Evolutionary conservation across 257 asterid species (phyloP), one percentile per base, ranked within the genome.

Genomic region (Nicotiana paniculata): DNA sequence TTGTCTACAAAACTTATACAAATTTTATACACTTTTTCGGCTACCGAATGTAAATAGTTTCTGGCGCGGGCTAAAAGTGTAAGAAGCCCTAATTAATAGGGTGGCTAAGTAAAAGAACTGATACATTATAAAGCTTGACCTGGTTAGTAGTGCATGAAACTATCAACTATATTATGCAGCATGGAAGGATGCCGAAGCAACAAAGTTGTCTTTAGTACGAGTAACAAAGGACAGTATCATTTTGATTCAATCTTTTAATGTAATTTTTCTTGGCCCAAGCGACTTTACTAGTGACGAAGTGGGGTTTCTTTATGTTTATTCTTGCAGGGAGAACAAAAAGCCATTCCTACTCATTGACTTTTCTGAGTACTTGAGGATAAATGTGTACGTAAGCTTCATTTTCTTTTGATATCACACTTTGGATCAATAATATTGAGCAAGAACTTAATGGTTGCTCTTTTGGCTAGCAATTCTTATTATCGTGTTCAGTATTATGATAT

Each of bases 341-440:
- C 98, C 98, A 64, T 91, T 77, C 88, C 97, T 93, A 84, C 98
- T 93, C 62, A 93, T 93, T 85, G 98, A 93, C 87, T 93, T 93
- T 88, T 93, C 98, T 26, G 98, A 93, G 88, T 82, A 91, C 82
- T 90, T 93, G 82, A 82, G 94, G 89, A 85, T 92, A 85, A 93
- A 92, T 80, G 98, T 93, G 97, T 93, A 90, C 33, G 95, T 85
- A 62, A 83, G 82, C 66, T 80, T 83, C 68, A 3, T 35, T 68
- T 28, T 68, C 46, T 77, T 77, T 53, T 67, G 39, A 51, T 17
- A 28, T 35, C 10, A 83, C 79, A 4, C 18, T 35, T 77, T 11
- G 55, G 57, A 30, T 81, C 59, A n/a, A 12, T 81, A 4, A 37
- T 37, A 72, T 32, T 28, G 9, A 46, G 82, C 53, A 35, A 78